Evolutionary conservation across 2,329 filamentous ascomycete species (phyloP).

Genomic region (Calonectria naviculata): DNA sequence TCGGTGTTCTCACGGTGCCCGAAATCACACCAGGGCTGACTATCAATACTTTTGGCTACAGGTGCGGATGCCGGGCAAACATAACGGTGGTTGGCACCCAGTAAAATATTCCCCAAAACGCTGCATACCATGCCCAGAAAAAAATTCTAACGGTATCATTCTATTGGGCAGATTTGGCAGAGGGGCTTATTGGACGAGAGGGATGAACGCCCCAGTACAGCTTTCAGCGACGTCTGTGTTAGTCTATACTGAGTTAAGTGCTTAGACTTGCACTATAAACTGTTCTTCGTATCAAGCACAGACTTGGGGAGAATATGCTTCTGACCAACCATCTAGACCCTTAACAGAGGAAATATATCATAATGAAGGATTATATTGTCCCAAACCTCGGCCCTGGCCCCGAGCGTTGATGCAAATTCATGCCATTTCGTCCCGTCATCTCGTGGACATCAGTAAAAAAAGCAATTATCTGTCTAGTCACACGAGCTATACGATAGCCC

Average conservation of each 20-base stretch:
- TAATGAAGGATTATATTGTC: neutral
- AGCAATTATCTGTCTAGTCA: neutral
- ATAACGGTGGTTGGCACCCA: too few relatives aligned
- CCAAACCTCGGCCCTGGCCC: too few relatives aligned
- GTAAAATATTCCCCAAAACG: too few relatives aligned
- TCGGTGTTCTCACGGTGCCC: too few relatives aligned
- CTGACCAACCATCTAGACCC: neutral
- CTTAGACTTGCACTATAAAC: neutral
- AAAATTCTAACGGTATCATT: too few relatives aligned
- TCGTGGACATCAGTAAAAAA: neutral
- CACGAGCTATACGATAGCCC: too few relatives aligned
- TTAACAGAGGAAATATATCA: neutral
- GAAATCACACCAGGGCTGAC: too few relatives aligned
- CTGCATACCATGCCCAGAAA: too few relatives aligned
- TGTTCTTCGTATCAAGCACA: neutral
- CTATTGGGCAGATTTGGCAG: too few relatives aligned
- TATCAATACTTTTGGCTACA: too few relatives aligned
- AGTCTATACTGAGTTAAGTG: neutral
- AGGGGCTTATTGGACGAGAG: neutral
- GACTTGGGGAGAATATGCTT: neutral
- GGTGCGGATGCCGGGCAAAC: too few relatives aligned
- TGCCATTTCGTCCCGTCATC: neutral
- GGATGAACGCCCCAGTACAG: too few relatives aligned
- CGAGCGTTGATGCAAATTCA: neutral
- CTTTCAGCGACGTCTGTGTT: neutral